Conservation (phyloP, 1,284 basidiomycete genomes). For the Moesziomyces sp. region DNA sequence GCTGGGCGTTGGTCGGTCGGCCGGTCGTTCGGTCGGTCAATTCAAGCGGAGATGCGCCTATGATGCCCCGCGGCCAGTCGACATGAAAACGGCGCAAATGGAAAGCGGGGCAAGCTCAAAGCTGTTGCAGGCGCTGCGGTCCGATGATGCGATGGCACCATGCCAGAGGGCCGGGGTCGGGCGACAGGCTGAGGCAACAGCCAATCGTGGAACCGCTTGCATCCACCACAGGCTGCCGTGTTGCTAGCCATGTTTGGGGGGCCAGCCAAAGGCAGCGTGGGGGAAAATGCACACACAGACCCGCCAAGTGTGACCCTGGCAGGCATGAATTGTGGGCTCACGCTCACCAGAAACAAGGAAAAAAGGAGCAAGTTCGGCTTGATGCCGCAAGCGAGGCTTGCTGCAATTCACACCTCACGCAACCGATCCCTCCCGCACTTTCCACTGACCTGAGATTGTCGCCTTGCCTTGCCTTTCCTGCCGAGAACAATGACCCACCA, state of each 20-base stretch:
- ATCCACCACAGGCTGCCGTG: too few relatives aligned
- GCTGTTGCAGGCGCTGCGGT: constrained; percentile 7
- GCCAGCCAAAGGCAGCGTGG: constrained; percentile 9
- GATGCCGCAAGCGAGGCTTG: too few relatives aligned
- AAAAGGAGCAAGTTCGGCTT: too few relatives aligned
- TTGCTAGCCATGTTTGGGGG: neutral
- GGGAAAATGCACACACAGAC: neutral
- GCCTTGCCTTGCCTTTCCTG: too few relatives aligned
- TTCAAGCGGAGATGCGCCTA: neutral
- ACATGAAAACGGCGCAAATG: neutral
- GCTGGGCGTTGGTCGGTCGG: too few relatives aligned
- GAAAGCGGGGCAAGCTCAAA: constrained; percentile 7
- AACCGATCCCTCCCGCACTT: too few relatives aligned
- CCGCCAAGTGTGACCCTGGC: constrained; percentile 1
- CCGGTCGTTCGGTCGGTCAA: neutral
- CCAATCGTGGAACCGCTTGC: neutral
- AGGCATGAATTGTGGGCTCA: neutral
- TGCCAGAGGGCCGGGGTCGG: neutral
- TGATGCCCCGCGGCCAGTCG: too few relatives aligned
- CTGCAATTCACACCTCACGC: too few relatives aligned
- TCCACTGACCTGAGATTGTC: too few relatives aligned
- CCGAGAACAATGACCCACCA: too few relatives aligned
- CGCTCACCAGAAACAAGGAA: too few relatives aligned
- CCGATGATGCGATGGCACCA: constrained; percentile 19
- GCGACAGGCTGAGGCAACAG: neutral